phyloP scores from a whole-genome alignment of 2,329 filamentous ascomycete genomes.

The Dactylellina drechsleri region DNA sequence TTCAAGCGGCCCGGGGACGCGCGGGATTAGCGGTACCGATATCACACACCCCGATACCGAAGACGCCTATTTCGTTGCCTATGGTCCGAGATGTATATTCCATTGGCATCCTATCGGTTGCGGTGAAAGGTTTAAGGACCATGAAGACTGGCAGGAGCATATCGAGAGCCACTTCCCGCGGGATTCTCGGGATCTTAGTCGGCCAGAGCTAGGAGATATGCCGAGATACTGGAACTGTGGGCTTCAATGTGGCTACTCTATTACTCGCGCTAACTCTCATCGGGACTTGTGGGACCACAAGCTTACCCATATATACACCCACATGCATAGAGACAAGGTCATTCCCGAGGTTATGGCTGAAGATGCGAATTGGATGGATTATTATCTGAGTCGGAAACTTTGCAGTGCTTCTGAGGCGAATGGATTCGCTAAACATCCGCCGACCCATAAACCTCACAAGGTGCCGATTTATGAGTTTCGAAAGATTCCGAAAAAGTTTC shows the following conservation, averaged over 20 bases:
- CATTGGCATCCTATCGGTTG: conserved; percentile 24
- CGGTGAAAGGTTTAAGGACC: background rate
- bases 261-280: conserved; percentile 16
- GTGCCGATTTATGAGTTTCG: background rate
- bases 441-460: background rate
- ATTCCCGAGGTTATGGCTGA: conserved; percentile 27
- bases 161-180: conserved; percentile 22
- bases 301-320: conserved; percentile 31
- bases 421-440: background rate
- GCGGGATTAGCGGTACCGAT: conserved; percentile 22
- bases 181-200: background rate
- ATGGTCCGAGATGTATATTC: conserved; percentile 40
- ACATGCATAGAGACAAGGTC: background rate
- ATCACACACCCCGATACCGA: conserved; percentile 13
- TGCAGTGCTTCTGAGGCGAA: conserved; percentile 5
- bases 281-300: conserved; percentile 32
- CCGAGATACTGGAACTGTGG: conserved; percentile 40
- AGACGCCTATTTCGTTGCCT: background rate
- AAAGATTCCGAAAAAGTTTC: conserved; percentile 2
- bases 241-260: conserved; percentile 16
- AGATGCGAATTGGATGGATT: conserved; percentile 32
- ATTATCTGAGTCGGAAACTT: conserved; percentile 14
- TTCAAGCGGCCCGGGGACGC: background rate
- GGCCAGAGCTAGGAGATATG: conserved; percentile 17
- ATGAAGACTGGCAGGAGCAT: conserved; percentile 30